Conservation (phyloP, 495 filamentous ascomycete species). For the Neurospora africana region DNA sequence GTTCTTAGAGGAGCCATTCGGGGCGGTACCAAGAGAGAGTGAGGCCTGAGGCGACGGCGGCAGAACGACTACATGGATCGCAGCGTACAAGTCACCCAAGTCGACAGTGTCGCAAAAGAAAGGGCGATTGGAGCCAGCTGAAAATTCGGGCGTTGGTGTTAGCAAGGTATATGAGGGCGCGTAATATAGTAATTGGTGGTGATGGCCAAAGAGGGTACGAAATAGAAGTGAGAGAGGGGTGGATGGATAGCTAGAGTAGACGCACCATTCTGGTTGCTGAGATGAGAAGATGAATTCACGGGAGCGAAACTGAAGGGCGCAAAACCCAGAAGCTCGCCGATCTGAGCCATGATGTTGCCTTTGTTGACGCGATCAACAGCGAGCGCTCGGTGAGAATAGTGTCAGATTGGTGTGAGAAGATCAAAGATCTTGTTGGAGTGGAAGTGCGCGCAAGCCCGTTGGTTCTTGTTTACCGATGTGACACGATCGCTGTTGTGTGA, state of each 20-base stretch:
- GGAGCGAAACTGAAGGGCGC: background rate
- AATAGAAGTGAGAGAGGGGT: background rate
- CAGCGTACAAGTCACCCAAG: constrained; percentile 11
- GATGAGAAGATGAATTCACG: background rate
- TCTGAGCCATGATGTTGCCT: background rate
- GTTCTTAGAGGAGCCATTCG: background rate
- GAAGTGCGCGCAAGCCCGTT: background rate
- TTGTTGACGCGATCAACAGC: background rate
- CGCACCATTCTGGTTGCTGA: background rate
- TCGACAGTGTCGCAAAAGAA: constrained; percentile 12
- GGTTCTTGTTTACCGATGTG: background rate
- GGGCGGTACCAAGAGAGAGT: background rate
- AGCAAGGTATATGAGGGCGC: background rate
- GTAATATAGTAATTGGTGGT: too few species aligned
- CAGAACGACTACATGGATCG: constrained; percentile 13
- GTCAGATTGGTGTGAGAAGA: background rate
- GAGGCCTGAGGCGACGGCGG: constrained; percentile 1
- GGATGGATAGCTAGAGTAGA: background rate
- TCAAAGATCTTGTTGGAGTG: background rate
- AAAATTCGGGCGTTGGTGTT: background rate
- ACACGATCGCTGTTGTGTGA: background rate
- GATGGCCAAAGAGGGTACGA: background rate
- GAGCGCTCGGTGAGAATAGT: background rate
- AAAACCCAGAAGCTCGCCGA: background rate
- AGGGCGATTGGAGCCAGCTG: background rate